phyloP scores from a whole-genome alignment of 2,329 filamentous ascomycete genomes.

The Beauveria caledonica region DNA sequence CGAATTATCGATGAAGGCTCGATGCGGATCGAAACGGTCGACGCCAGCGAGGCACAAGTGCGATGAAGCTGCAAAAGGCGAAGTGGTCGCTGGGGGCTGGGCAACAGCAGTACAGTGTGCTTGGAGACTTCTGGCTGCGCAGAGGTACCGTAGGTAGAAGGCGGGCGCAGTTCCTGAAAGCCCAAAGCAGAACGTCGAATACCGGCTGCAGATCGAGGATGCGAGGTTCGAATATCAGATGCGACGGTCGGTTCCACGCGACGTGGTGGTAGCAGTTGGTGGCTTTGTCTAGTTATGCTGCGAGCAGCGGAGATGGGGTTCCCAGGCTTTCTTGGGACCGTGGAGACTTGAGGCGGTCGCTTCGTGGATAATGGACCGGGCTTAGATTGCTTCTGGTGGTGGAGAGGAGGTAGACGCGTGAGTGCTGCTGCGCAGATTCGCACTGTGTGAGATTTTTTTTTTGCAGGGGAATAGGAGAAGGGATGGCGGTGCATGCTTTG shows the following conservation, averaged over 20 bases:
- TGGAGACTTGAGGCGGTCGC: constrained; percentile 9
- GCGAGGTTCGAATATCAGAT: neutral
- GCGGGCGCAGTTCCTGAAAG: neutral
- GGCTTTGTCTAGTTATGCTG: constrained; percentile 2
- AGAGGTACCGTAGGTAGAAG: neutral
- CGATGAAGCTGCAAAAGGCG: constrained; percentile 5
- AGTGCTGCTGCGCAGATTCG: neutral
- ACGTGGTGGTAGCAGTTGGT: constrained; percentile 5
- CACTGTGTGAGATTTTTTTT: constrained; percentile 1
- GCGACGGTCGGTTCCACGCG: constrained; percentile 8
- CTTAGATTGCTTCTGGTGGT: constrained; percentile 8
- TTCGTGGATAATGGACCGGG: constrained; percentile 7
- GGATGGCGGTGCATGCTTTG: neutral
- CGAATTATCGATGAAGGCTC: neutral
- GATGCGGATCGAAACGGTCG: neutral
- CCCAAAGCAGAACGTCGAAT: neutral
- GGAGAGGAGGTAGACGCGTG: neutral
- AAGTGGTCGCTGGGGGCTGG: constrained; percentile 7
- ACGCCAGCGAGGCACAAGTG: neutral
- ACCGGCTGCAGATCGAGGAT: neutral
- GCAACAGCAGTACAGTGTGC: constrained; percentile 3
- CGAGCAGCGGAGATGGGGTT: constrained; percentile 10
- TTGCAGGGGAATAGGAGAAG: neutral
- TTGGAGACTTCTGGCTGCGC: neutral
- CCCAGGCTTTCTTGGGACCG: constrained; percentile 7